Evolutionary conservation across 306 rosid species (phyloP), one percentile per base, ranked within the genome.

Genomic region (Vicia sativa): DNA sequence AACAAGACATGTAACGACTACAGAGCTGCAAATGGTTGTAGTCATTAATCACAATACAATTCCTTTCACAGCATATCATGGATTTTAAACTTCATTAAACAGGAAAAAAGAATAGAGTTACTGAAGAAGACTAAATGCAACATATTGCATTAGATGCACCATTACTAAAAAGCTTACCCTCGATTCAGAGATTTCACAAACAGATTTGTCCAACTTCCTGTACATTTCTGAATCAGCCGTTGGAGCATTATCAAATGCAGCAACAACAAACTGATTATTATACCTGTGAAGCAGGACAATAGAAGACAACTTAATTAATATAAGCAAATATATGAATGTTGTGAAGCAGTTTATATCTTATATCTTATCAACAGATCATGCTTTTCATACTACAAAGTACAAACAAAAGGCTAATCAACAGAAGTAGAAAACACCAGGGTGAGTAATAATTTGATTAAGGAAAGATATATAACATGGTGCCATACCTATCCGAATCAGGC

Each of bases 181-280:
- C 62, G 99, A 87, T 81, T 95, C 99, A 57, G 68, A 83, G 52
- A 77, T 83, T 41, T 88, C 96, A 50, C 93, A 95, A 43, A 68
- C 81, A 72, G 96, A 72, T 79, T 79, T 86, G 65, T 87, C 90
- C 78, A 90, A 48, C 81, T 90, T 93, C 73, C 75, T 52, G 74
- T 82, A 89, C 60, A 74, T 57, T 81, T 93, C 99, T 52, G 96
- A 84, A 76, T 93, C 99, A 54, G 83, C 96, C 0, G 99, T 93
- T 59, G 99, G 99, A 76, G 92, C 92, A 74, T 80, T 87, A 81
- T 93, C 99, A 84, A 88, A 93, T 63, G 92, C 89, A 15, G 84
- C 88, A 68, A 87, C 71, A 68, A 93, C 95, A 62, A 85, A 90
- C 77, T 74, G 96, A 63, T 88, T 89, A 0, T 88, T 83, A 38